Base-by-base conservation (phyloP, 257 asterid genomes). In the Nicotiana knightiana region DNA sequence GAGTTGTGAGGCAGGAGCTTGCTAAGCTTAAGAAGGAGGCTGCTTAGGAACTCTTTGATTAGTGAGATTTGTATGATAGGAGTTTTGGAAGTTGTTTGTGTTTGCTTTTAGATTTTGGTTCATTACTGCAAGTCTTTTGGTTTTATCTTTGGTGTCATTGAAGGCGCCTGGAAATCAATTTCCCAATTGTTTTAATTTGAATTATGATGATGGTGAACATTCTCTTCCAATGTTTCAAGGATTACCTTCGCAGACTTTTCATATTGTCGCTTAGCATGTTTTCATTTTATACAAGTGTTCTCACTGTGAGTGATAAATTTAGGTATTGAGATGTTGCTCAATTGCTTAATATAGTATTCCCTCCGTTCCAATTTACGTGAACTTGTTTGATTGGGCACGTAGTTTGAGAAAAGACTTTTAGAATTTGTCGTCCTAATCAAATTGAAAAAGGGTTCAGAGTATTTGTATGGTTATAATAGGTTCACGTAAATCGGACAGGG, bases 1-100 rank as follows among this genome's bases (percentile, higher is more conserved):
- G 86, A 67, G 61, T 83, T 17, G 86, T 83, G 32, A 83, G 83
- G 53, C 83, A 83, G 83, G 86, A 83, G 80, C 86, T 83, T 67
- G 78, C 86, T 9, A 83, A 83, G 80, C 86, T 83, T 15, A 83
- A 83, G 65, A 83, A 83, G 53, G 80, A 26, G 18, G 12, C 80
- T 17, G 83, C 80, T 54, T 83, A 66, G 43, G 68, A 80, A 21
- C 63, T 58, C n/a, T 51, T 43, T 37, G 17, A 64, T 43, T 64
- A 30, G 18, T 64, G 77, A 26, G 17, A 57, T 81, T 17, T 9
- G 55, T 16, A 80, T 64, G 28, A 15, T 46, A 64, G 33, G 54
- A 26, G 13, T 62, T 62, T 67, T 21, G 76, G 12, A 73, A 73
- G 26, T 16, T 51, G 63, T 51, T 6, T n/a, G 28, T 51, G 79